Evolutionary conservation across 208 protist species (phyloP).

Genomic region (Leishmania arabica): DNA sequence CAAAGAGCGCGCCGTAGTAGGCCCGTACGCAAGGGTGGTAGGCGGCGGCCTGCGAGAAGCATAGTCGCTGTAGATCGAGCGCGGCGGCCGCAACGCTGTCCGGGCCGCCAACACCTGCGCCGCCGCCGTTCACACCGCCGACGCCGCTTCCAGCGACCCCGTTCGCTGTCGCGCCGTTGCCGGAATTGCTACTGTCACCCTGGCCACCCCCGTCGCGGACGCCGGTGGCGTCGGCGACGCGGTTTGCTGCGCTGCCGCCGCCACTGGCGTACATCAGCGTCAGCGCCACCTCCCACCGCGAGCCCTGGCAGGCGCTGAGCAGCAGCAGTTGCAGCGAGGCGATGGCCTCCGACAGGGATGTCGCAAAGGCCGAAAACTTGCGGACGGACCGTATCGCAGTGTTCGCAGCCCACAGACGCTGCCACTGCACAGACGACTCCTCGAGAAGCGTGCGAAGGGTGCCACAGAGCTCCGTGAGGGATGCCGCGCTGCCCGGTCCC

Average conservation of each 20-base stretch:
- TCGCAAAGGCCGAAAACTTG: conserved; percentile 13
- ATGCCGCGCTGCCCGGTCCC: conserved; percentile 4
- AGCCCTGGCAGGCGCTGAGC: conserved; percentile 62
- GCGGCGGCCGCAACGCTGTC: conserved; percentile 15
- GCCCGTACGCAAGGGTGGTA: conserved; percentile 32
- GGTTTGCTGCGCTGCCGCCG: not conserved
- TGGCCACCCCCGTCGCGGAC: not conserved
- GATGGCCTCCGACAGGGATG: conserved; percentile 54
- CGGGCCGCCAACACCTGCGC: not conserved
- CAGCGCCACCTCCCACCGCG: conserved; percentile 30
- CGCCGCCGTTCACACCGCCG: not conserved
- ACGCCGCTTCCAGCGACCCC: not conserved
- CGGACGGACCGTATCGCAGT: not conserved
- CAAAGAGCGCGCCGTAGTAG: conserved; percentile 48
- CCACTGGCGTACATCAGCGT: conserved; percentile 21
- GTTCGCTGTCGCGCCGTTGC: not conserved
- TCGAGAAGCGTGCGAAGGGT: conserved; percentile 45
- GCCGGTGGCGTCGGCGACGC: not conserved
- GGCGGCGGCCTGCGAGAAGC: conserved; percentile 34
- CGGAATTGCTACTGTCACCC: not conserved
- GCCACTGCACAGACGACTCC: conserved; percentile 42
- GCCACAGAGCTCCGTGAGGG: conserved; percentile 37
- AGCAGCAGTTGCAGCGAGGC: conserved; percentile 73
- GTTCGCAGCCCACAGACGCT: conserved; percentile 12
- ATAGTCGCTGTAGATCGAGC: conserved; percentile 31